Conservation (phyloP, 495 filamentous ascomycete species). For the Penicilliopsis zonata region DNA sequence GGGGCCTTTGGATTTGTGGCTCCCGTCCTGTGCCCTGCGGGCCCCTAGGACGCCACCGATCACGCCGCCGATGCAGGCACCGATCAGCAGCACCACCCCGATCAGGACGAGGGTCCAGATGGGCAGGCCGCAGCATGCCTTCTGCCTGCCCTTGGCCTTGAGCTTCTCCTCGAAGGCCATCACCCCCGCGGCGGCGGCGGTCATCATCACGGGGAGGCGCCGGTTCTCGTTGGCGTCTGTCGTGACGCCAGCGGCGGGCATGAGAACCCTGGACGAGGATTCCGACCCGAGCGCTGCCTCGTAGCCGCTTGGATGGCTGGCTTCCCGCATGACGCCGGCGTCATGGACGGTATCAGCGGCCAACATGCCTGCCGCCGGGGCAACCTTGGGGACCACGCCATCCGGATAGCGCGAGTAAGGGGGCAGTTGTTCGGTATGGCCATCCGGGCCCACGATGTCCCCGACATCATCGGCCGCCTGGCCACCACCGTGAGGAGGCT, state of each 20-base stretch:
- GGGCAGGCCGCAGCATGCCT: constrained; percentile 51
- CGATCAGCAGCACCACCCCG: constrained; percentile 40
- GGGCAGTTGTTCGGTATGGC: constrained; percentile 80
- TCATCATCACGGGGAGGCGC: constrained; percentile 1
- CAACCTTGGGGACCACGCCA: constrained; percentile 31
- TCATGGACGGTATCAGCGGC: constrained; percentile 13
- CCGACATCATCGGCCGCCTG: constrained; percentile 76
- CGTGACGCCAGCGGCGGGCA: constrained; percentile 8
- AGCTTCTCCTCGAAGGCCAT: constrained; percentile 43
- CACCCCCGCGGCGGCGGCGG: constrained; percentile 15
- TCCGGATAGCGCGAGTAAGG: constrained; percentile 78
- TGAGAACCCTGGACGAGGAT: constrained; percentile 28
- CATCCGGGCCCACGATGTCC: constrained; percentile 80
- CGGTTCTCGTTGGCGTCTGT: constrained; percentile 2
- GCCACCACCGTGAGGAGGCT: constrained; percentile 54
- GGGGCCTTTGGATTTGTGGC: constrained; percentile 9
- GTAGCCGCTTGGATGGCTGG: constrained; percentile 10
- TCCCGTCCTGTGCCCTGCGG: constrained; percentile 23
- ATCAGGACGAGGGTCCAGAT: constrained; percentile 55
- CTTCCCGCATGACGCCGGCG: constrained; percentile 11
- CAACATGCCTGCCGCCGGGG: no score
- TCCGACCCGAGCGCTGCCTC: constrained; percentile 27
- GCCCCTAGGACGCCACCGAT: constrained; percentile 46
- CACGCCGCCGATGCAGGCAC: constrained; percentile 42
- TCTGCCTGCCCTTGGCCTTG: constrained; percentile 43